These are phyloP conservation scores for Ceratocystis harringtonii DNA, from an alignment of 2,329 filamentous ascomycete species.

Conservation along the genomic window DNA sequence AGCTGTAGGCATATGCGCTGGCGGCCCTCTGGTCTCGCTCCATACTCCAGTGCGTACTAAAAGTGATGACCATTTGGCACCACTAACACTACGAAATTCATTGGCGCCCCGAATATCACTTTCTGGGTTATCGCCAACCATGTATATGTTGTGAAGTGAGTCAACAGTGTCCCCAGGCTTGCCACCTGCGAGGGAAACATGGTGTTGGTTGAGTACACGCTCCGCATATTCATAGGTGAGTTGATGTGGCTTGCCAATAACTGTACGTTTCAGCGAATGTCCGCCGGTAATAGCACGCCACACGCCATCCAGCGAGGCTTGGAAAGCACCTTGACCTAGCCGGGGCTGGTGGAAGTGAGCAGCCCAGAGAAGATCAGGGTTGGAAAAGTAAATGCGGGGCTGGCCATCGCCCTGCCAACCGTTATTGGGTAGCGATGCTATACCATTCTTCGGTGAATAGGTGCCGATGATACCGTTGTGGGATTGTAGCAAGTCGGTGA, in stretches of 20 bases:
- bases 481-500: slow-evolving; percentile 71
- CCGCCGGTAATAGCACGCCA: slow-evolving; percentile 60
- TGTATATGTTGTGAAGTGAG: slow-evolving; percentile 65
- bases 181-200: slow-evolving; percentile 25
- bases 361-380: slow-evolving; percentile 82
- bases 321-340: slow-evolving; percentile 83
- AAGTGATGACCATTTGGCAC: slow-evolving; percentile 62
- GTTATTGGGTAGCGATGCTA: slow-evolving; percentile 45
- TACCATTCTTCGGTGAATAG: slow-evolving; percentile 55
- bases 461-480: slow-evolving; percentile 68
- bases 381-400: slow-evolving; percentile 72
- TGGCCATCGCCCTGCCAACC: slow-evolving; percentile 77
- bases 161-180: slow-evolving; percentile 1
- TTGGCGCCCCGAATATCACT: slow-evolving; percentile 86
- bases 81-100: slow-evolving; percentile 48
- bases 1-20: slow-evolving; percentile 45
- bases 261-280: slow-evolving; percentile 42
- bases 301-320: slow-evolving; percentile 63
- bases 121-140: slow-evolving; percentile 83
- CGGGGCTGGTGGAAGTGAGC: slow-evolving; percentile 71
- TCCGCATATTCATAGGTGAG: slow-evolving; percentile 77
- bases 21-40: slow-evolving; percentile 29
- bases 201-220: slow-evolving; percentile 48
- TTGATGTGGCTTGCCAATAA: slow-evolving; percentile 70
- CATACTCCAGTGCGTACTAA: slow-evolving; percentile 74